These are phyloP conservation scores for Phlebiopsis flavidoalba DNA, from an alignment of 768 basidiomycete genomes.

Conservation along the genomic window DNA sequence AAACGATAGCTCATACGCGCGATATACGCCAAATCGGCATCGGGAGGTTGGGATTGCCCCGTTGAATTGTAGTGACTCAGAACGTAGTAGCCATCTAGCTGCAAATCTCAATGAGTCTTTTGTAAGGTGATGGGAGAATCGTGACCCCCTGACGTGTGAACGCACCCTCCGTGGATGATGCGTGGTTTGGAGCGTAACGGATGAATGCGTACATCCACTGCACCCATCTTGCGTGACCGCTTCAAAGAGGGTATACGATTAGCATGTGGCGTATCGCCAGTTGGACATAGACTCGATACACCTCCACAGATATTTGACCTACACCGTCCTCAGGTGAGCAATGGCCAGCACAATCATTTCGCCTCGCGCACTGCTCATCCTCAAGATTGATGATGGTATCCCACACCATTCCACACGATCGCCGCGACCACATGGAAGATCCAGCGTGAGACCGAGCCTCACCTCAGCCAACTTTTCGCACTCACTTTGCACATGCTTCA, in stretches of 20 bases:
- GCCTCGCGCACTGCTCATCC: constrained; percentile 10
- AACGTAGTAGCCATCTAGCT: too few species aligned
- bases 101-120: neutral
- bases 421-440: constrained; percentile 37
- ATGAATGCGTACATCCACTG: constrained; percentile 14
- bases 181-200: constrained; percentile 14
- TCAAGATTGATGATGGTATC: constrained; percentile 14
- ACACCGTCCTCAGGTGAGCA: neutral
- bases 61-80: neutral
- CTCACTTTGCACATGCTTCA: neutral
- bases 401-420: constrained; percentile 8
- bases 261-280: neutral
- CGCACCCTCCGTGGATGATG: neutral
- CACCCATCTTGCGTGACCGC: constrained; percentile 11
- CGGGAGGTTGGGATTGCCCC: neutral
- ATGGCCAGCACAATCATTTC: neutral
- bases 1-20: neutral
- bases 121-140: neutral
- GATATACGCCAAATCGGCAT: neutral
- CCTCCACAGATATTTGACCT: constrained; percentile 8
- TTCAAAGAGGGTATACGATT: neutral
- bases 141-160: neutral
- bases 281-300: neutral
- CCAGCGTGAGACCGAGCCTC: neutral
- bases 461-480: neutral